These are phyloP conservation scores for Cordyceps cateniannulata DNA, from an alignment of 2,329 filamentous ascomycete species.

Conservation along the genomic window DNA sequence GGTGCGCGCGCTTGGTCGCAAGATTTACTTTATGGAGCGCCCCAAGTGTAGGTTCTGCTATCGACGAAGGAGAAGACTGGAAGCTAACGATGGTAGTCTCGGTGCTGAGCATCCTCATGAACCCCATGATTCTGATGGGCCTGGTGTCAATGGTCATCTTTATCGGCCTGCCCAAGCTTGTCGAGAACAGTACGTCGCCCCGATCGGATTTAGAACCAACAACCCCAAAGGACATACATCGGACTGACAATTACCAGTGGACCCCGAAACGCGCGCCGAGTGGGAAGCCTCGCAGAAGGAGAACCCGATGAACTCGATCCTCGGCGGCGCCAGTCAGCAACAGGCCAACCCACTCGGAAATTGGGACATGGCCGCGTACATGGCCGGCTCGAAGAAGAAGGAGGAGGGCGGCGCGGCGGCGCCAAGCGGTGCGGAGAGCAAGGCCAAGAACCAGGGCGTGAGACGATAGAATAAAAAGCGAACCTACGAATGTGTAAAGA, in stretches of 20 bases:
- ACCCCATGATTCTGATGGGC: constrained; percentile 93
- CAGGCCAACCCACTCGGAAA: constrained; percentile 40
- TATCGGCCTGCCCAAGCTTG: constrained; percentile 87
- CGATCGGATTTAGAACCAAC: background rate
- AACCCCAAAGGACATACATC: too few species aligned
- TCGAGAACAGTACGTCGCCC: constrained; percentile 78
- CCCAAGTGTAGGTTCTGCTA: constrained; percentile 52
- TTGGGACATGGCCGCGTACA: constrained; percentile 58
- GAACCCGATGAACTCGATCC: constrained; percentile 56
- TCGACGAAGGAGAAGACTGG: constrained; percentile 26
- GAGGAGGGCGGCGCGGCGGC: constrained; percentile 19
- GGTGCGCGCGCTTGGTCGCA: constrained; percentile 53
- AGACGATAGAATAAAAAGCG: constrained; percentile 22
- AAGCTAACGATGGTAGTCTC: constrained; percentile 49
- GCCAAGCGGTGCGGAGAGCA: constrained; percentile 20
- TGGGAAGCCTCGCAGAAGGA: constrained; percentile 85
- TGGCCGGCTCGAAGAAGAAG: constrained; percentile 49
- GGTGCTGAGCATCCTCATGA: constrained; percentile 77
- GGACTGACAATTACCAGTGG: constrained; percentile 58
- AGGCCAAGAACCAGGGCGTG: constrained; percentile 35
- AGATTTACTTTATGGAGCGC: constrained; percentile 72
- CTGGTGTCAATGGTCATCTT: constrained; percentile 76
- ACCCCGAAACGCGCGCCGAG: constrained; percentile 89
- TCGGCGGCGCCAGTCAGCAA: constrained; percentile 31
- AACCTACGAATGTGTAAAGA: background rate